Evolutionary conservation across 139 green algal species (phyloP).

Genomic region (Coelastrella sp.): DNA sequence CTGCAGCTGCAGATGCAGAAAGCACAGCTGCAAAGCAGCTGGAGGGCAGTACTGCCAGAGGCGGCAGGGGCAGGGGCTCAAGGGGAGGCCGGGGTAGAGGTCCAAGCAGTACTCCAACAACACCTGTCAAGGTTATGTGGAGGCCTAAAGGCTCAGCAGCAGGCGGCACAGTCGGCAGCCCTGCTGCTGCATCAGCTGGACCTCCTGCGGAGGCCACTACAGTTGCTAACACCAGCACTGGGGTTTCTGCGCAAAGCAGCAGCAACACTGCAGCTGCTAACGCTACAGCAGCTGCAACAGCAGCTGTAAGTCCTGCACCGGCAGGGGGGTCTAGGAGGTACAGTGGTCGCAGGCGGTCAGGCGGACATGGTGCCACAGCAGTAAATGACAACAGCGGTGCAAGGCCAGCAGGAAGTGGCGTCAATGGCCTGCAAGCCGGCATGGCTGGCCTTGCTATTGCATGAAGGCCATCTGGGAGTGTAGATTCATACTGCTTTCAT

Average conservation of each 20-base stretch:
- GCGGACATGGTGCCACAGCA: neutral
- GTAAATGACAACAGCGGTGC: neutral
- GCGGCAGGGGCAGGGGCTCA: slow-evolving; percentile 2
- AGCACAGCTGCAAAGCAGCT: neutral
- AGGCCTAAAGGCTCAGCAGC: slow-evolving; percentile 17
- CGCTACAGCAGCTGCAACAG: slow-evolving; percentile 8
- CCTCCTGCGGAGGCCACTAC: too few relatives aligned
- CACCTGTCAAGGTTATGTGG: slow-evolving; percentile 22
- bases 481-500: neutral
- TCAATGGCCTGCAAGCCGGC: neutral
- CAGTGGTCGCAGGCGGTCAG: neutral
- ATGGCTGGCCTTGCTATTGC: slow-evolving; percentile 38
- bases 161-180: too few relatives aligned
- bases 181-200: too few relatives aligned
- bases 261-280: neutral
- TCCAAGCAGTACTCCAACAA: neutral
- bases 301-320: neutral
- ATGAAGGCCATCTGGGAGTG: neutral
- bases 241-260: neutral
- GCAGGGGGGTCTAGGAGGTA: neutral
- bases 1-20: neutral
- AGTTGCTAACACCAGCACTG: too few relatives aligned
- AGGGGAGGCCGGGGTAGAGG: neutral
- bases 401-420: neutral
- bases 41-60: neutral